Evolutionary conservation across 2,329 filamentous ascomycete genomes (phyloP).

Genomic region (Pseudocercospora fuligena): DNA sequence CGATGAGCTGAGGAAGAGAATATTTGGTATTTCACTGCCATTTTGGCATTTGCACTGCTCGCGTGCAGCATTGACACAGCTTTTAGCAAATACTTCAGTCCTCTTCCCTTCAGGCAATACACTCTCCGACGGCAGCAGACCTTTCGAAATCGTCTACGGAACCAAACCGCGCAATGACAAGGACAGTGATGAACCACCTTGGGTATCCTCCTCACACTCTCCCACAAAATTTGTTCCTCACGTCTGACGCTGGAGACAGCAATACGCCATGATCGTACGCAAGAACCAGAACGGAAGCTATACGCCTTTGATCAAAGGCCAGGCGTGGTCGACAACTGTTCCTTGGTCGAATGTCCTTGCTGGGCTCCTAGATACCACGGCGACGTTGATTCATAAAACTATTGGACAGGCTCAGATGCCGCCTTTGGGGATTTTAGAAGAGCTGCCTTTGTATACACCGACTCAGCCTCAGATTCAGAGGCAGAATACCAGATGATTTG

Average conservation of each 20-base stretch:
- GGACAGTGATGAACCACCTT: slow-evolving; percentile 15
- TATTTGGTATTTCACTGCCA: slow-evolving; percentile 15
- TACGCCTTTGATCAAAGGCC: slow-evolving; percentile 22
- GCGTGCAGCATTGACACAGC: background rate
- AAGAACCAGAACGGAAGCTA: slow-evolving; percentile 15
- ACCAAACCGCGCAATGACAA: slow-evolving; percentile 12
- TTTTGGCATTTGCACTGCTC: background rate
- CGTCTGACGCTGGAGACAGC: slow-evolving; percentile 10
- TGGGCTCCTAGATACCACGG: slow-evolving; percentile 23
- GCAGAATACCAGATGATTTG: background rate
- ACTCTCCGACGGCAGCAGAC: slow-evolving; percentile 7
- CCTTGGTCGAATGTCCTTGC: slow-evolving; percentile 25
- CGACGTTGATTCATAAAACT: slow-evolving; percentile 21
- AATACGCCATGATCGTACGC: slow-evolving; percentile 29
- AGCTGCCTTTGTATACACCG: slow-evolving; percentile 19
- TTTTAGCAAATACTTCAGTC: slow-evolving; percentile 23
- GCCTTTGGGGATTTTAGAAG: slow-evolving; percentile 15
- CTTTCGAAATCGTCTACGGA: slow-evolving; percentile 23
- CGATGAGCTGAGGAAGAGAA: slow-evolving; percentile 24
- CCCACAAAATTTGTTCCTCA: too few species aligned
- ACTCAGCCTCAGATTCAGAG: slow-evolving; percentile 5
- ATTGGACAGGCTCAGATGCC: slow-evolving; percentile 20
- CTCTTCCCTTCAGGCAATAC: slow-evolving; percentile 21
- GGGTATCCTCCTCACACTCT: background rate
- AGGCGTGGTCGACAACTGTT: slow-evolving; percentile 20